phyloP scores from a whole-genome alignment of 2,329 filamentous ascomycete genomes.

The Penicillium sumatraense region DNA sequence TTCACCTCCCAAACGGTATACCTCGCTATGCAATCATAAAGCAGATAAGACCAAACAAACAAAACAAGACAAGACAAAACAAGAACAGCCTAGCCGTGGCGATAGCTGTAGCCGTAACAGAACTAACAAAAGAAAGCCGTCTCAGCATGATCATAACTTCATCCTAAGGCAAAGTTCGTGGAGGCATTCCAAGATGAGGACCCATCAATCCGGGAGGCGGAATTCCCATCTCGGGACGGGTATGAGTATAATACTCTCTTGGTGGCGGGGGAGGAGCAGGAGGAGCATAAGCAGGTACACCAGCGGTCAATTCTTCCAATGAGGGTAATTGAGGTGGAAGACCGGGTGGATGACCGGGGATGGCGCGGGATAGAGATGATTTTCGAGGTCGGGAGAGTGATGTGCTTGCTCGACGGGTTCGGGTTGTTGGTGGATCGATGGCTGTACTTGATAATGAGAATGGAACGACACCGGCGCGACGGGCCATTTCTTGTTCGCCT shows the following conservation, averaged over 20 bases:
- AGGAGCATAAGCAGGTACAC: conserved; percentile 50
- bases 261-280: conserved; percentile 36
- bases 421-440: conserved; percentile 50
- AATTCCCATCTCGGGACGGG: conserved; percentile 36
- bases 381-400: conserved; percentile 45
- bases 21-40: conserved; percentile 46
- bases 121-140: conserved; percentile 28
- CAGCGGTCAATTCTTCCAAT: conserved; percentile 52
- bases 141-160: conserved; percentile 25
- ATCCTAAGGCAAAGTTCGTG: conserved; percentile 41
- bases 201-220: conserved; percentile 37
- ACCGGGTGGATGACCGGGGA: conserved; percentile 29
- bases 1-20: conserved; percentile 37
- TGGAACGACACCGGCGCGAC: conserved; percentile 84
- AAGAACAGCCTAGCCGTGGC: too few species aligned
- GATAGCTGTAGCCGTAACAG: too few species aligned
- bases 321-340: conserved; percentile 46
- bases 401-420: conserved; percentile 43
- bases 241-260: conserved; percentile 41
- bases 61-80: not conserved
- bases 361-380: conserved; percentile 44
- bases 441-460: conserved; percentile 71
- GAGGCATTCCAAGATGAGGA: conserved; percentile 37
- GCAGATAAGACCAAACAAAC: not conserved
- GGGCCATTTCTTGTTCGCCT: conserved; percentile 91